Base-by-base conservation (phyloP, 2,329 filamentous ascomycete genomes). In the Tolypocladium cylindrosporum region DNA sequence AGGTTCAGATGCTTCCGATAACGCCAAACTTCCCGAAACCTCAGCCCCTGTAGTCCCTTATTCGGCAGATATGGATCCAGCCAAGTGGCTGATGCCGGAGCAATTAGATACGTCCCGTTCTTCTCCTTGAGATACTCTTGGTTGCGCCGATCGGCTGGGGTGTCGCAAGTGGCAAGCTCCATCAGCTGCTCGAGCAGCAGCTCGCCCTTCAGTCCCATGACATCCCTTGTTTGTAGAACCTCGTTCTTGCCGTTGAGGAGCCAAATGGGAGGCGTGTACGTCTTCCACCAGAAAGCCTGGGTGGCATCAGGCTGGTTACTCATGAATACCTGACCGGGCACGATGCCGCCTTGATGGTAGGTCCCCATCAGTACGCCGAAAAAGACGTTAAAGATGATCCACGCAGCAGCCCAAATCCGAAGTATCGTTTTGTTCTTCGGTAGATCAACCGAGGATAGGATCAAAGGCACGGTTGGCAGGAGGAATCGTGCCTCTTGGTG, bases 401-500 rank as follows among this genome's bases (percentile, higher is more conserved):
- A 92, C 2, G 76, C 67, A 0, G 70, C 77, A 5, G 82, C 72
- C 85, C 87, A 88, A 2, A 76, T 61, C n/a, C 77, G 77, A 34
- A 80, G 65, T 2, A 78, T 62, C 11, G 69, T 75, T 43, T 77
- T 72, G 31, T 76, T 80, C 59, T 74, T 83, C 0, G 89, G 89
- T 19, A 92, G 73, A 51, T 80, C 81, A 59, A 92, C 75, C 1
- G 88, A 91, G 3, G 89, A 89, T 2, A 93, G 76, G 21, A 93
- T 80, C n/a, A 93, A 76, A 2, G 89, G 89, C 24, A 93, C 80
- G 0, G 88, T 85, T 1, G 89, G 89, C 5, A 91, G 76, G 3
- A 93, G 73, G 67, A 93, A 93, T 27, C 89, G 84, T 4, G 89
- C 87, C 71, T 93, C 89, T 69, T 93, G 89, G 66, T 93, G 89